These are phyloP conservation scores for Coffea eugenioides DNA, from an alignment of 257 asterid species.

Conservation along the genomic window DNA sequence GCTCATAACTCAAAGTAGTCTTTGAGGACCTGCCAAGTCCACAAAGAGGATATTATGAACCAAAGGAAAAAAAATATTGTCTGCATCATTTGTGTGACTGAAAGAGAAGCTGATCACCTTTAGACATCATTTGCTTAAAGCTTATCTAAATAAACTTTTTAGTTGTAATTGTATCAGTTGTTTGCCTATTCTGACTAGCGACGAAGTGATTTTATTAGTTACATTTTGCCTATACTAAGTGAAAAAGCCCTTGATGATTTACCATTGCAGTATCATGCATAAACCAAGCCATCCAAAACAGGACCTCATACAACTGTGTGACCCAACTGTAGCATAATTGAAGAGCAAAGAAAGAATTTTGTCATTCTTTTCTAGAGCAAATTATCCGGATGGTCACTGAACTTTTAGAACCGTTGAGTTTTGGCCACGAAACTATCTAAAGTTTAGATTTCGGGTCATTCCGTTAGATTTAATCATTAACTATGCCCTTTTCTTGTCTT, in stretches of 20 bases:
- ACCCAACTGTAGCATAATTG: too few relatives aligned
- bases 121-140: neutral
- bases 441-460: too few relatives aligned
- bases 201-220: neutral
- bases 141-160: neutral
- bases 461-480: too few relatives aligned
- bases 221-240: neutral
- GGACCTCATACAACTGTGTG: neutral
- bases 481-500: too few relatives aligned
- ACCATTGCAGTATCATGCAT: neutral
- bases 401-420: too few relatives aligned
- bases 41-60: neutral
- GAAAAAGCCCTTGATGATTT: neutral
- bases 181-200: neutral
- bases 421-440: too few relatives aligned
- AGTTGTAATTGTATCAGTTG: neutral
- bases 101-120: neutral
- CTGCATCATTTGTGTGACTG: neutral
- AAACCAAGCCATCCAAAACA: neutral
- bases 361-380: too few relatives aligned
- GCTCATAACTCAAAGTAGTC: constrained; percentile 69
- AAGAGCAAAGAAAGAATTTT: too few relatives aligned
- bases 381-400: too few relatives aligned
- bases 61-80: neutral
- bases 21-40: constrained; percentile 44